Conservation (phyloP, 2,329 filamentous ascomycete species). For the Ceratocystis albifundus region DNA sequence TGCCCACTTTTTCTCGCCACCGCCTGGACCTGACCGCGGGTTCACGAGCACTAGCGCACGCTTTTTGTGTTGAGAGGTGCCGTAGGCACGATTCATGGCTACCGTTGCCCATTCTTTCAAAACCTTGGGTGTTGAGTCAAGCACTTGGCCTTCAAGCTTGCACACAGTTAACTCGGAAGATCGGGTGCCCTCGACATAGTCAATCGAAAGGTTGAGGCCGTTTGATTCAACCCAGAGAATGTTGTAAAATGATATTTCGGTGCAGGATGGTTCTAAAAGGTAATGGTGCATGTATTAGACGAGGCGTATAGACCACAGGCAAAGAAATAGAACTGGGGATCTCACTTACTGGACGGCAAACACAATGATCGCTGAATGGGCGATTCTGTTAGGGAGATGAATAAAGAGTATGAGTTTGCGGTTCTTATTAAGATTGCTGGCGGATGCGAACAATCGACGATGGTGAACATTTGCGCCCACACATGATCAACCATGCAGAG, state of each 20-base stretch:
- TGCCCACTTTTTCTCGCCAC: conserved; percentile 60
- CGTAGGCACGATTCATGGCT: conserved; percentile 60
- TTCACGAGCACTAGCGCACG: conserved; percentile 84
- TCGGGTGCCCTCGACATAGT: conserved; percentile 53
- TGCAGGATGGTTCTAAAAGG: conserved; percentile 11
- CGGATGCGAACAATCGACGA: neutral
- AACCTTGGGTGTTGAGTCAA: conserved; percentile 34
- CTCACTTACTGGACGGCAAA: conserved; percentile 21
- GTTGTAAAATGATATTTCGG: conserved; percentile 43
- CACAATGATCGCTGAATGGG: conserved; percentile 15
- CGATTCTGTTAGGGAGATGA: conserved; percentile 12
- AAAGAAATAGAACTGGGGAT: neutral
- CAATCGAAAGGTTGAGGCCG: conserved; percentile 52
- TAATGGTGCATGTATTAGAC: neutral
- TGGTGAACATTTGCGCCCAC: neutral
- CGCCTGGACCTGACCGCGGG: conserved; percentile 75
- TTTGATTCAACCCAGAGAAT: conserved; percentile 66
- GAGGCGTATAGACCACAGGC: neutral
- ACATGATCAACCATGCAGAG: neutral
- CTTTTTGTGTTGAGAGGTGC: conserved; percentile 54
- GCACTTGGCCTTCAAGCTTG: conserved; percentile 44
- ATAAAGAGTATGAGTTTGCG: conserved; percentile 12
- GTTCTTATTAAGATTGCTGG: neutral
- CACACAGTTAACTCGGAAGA: conserved; percentile 45
- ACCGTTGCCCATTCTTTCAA: conserved; percentile 49